phyloP scores from a whole-genome alignment of 192 early-diverging fungal species.

The Mortierella antarctica region DNA sequence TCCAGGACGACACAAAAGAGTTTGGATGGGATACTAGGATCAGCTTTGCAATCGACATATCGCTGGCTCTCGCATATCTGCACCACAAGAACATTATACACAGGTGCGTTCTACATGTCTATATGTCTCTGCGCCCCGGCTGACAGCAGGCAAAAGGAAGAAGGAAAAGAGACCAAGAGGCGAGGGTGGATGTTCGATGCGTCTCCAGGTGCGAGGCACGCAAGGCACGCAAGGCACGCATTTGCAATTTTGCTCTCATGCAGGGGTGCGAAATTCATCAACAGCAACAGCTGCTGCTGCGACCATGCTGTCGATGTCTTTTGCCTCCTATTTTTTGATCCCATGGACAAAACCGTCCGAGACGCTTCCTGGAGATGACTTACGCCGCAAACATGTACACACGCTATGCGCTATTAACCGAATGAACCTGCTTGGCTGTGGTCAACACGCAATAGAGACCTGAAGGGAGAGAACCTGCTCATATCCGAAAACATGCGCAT shows the following conservation, averaged over 20 bases:
- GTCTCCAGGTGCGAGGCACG: no score
- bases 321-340: constrained; percentile 7
- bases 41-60: constrained; percentile 52
- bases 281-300: no score
- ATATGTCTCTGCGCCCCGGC: no score
- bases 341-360: constrained; percentile 2
- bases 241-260: neutral
- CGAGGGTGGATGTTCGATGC: neutral
- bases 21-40: constrained; percentile 54
- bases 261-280: neutral
- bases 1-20: constrained; percentile 49
- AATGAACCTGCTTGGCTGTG: neutral
- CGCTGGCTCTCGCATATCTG: constrained; percentile 42
- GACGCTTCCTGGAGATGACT: no score
- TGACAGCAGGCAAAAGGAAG: neutral
- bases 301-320: neutral
- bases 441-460: constrained; percentile 13
- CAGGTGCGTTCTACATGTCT: constrained; percentile 9
- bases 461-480: constrained; percentile 49
- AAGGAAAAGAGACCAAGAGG: neutral
- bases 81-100: constrained; percentile 54
- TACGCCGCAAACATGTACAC: no score
- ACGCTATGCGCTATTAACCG: no score
- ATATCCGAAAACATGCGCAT: constrained; percentile 52
- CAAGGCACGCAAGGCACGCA: no score